Conservation (phyloP, 352 stramenopile species). For the Globisporangium nagaii region DNA sequence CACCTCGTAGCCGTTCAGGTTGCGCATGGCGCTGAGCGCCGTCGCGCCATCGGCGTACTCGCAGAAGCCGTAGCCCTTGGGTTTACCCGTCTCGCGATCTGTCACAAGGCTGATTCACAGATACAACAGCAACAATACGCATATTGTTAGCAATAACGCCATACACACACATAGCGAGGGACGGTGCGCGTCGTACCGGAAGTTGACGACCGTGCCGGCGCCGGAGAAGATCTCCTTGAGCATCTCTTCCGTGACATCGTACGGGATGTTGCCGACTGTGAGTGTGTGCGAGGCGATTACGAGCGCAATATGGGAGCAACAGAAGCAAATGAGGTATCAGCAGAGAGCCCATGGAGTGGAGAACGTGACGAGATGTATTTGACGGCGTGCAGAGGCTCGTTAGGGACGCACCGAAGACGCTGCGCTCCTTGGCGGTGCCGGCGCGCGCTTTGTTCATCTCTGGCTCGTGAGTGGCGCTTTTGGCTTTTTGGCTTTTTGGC, state of each 20-base stretch:
- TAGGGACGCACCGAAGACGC: constrained; percentile 68
- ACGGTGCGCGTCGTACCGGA: constrained; percentile 61
- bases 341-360: not conserved
- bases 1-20: constrained; percentile 82
- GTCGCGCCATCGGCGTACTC: constrained; percentile 84
- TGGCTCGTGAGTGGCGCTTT: too few relatives aligned
- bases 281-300: not conserved
- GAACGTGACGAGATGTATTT: not conserved
- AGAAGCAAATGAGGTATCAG: constrained; percentile 1
- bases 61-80: constrained; percentile 85
- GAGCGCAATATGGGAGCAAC: constrained; percentile 5
- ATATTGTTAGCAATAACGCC: too few relatives aligned
- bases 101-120: constrained; percentile 60
- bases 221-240: constrained; percentile 87
- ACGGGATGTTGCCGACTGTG: constrained; percentile 84
- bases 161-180: not conserved
- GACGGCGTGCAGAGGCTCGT: not conserved
- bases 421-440: constrained; percentile 77
- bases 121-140: too few relatives aligned
- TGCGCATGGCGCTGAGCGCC: constrained; percentile 78
- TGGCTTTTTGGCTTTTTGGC: not conserved
- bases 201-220: constrained; percentile 78
- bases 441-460: constrained; percentile 46
- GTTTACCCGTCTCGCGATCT: constrained; percentile 77
- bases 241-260: constrained; percentile 85